phyloP scores from a whole-genome alignment of 2,329 filamentous ascomycete species.

The Nothomitra cinnamomea region DNA sequence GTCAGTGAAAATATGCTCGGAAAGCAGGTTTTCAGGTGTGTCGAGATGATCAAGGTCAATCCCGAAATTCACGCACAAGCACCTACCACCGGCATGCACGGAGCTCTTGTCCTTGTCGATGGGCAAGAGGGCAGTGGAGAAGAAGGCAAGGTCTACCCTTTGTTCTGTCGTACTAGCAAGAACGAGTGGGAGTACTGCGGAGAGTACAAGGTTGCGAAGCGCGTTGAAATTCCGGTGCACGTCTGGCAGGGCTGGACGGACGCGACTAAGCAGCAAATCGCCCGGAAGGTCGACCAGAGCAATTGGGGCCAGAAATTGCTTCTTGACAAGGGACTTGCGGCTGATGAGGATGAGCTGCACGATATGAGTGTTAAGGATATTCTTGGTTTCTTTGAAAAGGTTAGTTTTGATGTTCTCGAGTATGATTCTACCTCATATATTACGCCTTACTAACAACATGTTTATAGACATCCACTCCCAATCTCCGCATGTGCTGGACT shows the following conservation, averaged over 20 bases:
- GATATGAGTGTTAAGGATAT: background rate
- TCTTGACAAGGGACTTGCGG: background rate
- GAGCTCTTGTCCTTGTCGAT: slow-evolving; percentile 1
- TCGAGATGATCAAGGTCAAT: slow-evolving; percentile 2
- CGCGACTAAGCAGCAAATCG: background rate
- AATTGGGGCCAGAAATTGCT: background rate
- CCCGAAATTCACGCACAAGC: background rate
- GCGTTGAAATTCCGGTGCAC: background rate
- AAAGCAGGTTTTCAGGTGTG: slow-evolving; percentile 3
- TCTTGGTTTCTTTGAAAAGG: slow-evolving; percentile 1
- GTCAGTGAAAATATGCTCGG: background rate
- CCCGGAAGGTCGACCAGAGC: background rate
- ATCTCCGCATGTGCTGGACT: slow-evolving; percentile 4
- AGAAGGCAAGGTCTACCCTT: background rate
- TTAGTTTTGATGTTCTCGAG: background rate
- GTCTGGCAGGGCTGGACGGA: background rate
- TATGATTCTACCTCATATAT: background rate
- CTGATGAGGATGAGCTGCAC: background rate
- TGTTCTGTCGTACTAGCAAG: background rate
- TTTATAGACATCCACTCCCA: background rate
- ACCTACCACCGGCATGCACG: background rate
- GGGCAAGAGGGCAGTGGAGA: background rate
- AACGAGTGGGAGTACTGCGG: slow-evolving; percentile 3
- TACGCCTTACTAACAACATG: background rate
- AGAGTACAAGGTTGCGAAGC: background rate